A percentile compares a stretch with the other conserved stretches of the same genome.
Evolutionary conservation across 768 basidiomycete genomes (phyloP).

Genomic region (Stropharia rugosoannulata): DNA sequence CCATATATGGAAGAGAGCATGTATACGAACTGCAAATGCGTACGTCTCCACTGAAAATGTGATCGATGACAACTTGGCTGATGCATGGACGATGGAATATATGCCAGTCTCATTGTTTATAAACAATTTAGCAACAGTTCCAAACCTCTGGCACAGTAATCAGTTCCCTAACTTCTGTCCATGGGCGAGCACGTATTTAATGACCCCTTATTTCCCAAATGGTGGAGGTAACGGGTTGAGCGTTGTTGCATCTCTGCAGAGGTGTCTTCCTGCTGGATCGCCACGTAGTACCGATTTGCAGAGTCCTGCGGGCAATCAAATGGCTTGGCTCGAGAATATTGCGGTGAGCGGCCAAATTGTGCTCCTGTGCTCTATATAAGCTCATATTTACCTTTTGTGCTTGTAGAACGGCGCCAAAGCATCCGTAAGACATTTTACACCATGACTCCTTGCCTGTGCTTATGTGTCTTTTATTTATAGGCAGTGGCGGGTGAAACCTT

Average conservation of each 20-base stretch:
- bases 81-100: too few species aligned
- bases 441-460: not conserved
- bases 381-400: not conserved
- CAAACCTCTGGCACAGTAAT: not conserved
- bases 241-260: not conserved
- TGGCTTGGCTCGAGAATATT: constrained; percentile 2
- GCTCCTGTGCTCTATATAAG: not conserved
- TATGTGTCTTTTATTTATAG: not conserved
- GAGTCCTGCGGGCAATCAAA: not conserved
- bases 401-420: not conserved
- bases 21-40: constrained; percentile 13
- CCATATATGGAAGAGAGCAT: constrained; percentile 11
- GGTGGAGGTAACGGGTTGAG: not conserved
- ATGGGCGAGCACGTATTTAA: not conserved
- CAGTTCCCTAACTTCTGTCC: not conserved
- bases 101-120: not conserved
- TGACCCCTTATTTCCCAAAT: not conserved
- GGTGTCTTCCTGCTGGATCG: constrained; percentile 1
- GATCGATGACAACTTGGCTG: too few species aligned
- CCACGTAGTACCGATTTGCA: not conserved
- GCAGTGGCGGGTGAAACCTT: constrained; percentile 1
- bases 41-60: not conserved
- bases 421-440: not conserved
- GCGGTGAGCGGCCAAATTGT: not conserved
- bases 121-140: not conserved